A percentile compares a stretch with the other conserved stretches of the same genome.
phyloP scores from a whole-genome alignment of 257 asterid species.

The Asclepias syriaca region DNA sequence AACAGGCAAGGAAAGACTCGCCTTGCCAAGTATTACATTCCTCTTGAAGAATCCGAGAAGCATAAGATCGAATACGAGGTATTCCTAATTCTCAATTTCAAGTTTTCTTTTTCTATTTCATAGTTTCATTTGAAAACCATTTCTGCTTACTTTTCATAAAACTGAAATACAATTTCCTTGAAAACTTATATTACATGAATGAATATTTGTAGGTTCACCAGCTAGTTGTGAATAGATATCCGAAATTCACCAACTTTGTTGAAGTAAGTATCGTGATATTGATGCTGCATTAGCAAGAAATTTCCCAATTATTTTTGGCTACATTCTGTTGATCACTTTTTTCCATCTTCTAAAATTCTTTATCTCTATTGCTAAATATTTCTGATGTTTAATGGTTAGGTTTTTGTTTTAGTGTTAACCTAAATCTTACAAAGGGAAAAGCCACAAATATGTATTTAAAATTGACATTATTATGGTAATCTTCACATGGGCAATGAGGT shows the following conservation, averaged over 20 bases:
- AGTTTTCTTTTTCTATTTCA: background rate
- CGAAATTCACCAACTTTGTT: conserved; percentile 87
- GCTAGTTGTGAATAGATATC: conserved; percentile 81
- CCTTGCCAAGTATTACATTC: conserved; percentile 88
- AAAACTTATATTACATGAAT: background rate
- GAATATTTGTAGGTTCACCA: conserved; percentile 64
- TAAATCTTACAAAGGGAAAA: background rate
- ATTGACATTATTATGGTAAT: background rate
- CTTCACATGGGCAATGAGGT: background rate
- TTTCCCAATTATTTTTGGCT: background rate
- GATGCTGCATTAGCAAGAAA: background rate
- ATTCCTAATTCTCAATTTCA: conserved; percentile 3
- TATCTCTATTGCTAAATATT: background rate
- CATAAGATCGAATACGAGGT: conserved; percentile 99
- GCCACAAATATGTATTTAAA: background rate
- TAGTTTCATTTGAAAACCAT: background rate
- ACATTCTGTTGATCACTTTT: too few species aligned
- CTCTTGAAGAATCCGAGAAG: conserved; percentile 99
- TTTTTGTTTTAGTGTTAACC: background rate
- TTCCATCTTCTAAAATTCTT: too few species aligned
- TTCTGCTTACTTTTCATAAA: conserved; percentile 3
- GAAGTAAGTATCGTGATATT: conserved; percentile 44
- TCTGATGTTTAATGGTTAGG: background rate
- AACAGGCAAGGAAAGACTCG: conserved; percentile 98
- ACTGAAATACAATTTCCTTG: background rate